Evolutionary conservation across 768 basidiomycete species (phyloP).

Genomic region (Scleroderma bovista): DNA sequence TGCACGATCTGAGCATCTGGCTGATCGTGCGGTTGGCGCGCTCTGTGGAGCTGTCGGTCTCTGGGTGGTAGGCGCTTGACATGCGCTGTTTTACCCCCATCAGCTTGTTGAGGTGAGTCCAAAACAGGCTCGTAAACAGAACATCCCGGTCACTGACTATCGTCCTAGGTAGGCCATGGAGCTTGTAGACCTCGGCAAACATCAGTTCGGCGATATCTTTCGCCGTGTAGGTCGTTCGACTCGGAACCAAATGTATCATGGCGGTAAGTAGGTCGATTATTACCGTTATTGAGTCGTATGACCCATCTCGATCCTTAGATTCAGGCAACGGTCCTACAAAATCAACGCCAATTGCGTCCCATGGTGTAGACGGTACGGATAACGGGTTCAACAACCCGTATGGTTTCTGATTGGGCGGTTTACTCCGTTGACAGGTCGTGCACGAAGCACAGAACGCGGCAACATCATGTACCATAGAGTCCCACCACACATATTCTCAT

Average conservation of each 20-base stretch:
- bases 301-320: slow-evolving; percentile 11
- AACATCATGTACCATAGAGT: slow-evolving; percentile 24
- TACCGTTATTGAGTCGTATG: slow-evolving; percentile 19
- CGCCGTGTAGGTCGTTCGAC: slow-evolving; percentile 1
- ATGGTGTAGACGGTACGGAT: slow-evolving; percentile 23
- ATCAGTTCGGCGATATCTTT: slow-evolving; percentile 8
- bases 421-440: slow-evolving; percentile 16
- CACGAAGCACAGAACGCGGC: slow-evolving; percentile 20
- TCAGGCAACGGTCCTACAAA: slow-evolving; percentile 28
- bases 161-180: slow-evolving; percentile 24
- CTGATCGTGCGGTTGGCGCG: not conserved
- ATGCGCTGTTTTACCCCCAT: slow-evolving; percentile 8
- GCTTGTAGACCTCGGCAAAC: slow-evolving; percentile 18
- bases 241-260: slow-evolving; percentile 22
- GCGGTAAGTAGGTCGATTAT: slow-evolving; percentile 20
- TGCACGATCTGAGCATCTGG: not conserved
- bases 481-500: slow-evolving; percentile 36
- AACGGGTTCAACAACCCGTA: slow-evolving; percentile 25
- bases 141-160: slow-evolving; percentile 26
- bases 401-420: slow-evolving; percentile 21
- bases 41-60: not conserved
- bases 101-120: slow-evolving; percentile 8
- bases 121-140: slow-evolving; percentile 26
- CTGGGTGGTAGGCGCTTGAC: slow-evolving; percentile 8
- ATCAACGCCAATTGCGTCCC: slow-evolving; percentile 36